Evolutionary conservation across 2,329 filamentous ascomycete genomes (phyloP).

Genomic region (Nemania sp.): DNA sequence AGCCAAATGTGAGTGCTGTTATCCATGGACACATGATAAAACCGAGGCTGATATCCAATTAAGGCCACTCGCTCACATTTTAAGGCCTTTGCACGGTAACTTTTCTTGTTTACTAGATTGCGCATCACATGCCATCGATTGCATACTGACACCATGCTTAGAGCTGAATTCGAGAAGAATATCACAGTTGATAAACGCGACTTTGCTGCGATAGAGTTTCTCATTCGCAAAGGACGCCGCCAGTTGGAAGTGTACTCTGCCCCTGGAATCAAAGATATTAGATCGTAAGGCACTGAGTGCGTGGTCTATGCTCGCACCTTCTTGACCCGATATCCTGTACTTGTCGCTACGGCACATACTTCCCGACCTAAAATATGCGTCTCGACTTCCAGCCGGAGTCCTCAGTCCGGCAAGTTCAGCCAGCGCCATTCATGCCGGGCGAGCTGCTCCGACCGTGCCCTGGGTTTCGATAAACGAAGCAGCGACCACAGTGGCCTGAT

Average conservation of each 20-base stretch:
- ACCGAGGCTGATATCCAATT: slow-evolving; percentile 7
- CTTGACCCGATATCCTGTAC: neutral
- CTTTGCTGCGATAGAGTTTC: slow-evolving; percentile 82
- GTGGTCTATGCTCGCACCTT: neutral
- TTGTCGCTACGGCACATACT: neutral
- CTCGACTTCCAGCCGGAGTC: neutral
- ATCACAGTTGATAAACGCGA: slow-evolving; percentile 75
- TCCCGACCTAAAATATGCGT: too few species aligned
- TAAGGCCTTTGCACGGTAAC: slow-evolving; percentile 64
- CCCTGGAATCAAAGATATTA: slow-evolving; percentile 77
- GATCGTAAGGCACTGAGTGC: slow-evolving; percentile 33
- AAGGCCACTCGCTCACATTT: slow-evolving; percentile 62
- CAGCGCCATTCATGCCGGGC: neutral
- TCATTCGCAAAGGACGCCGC: slow-evolving; percentile 77
- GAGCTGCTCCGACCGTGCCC: neutral
- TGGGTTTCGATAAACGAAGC: neutral
- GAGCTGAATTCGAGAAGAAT: slow-evolving; percentile 76
- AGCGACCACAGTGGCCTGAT: slow-evolving; percentile 4
- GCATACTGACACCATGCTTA: slow-evolving; percentile 41
- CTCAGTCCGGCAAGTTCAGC: neutral
- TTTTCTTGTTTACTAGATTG: too few species aligned
- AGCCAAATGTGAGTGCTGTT: slow-evolving; percentile 65
- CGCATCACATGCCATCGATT: neutral
- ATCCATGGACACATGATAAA: neutral
- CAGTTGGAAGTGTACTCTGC: slow-evolving; percentile 83